Percentiles rank a stretch among this genome's conserved stretches.
Conservation (phyloP, 306 rosid species). For the Medicago truncatula region DNA sequence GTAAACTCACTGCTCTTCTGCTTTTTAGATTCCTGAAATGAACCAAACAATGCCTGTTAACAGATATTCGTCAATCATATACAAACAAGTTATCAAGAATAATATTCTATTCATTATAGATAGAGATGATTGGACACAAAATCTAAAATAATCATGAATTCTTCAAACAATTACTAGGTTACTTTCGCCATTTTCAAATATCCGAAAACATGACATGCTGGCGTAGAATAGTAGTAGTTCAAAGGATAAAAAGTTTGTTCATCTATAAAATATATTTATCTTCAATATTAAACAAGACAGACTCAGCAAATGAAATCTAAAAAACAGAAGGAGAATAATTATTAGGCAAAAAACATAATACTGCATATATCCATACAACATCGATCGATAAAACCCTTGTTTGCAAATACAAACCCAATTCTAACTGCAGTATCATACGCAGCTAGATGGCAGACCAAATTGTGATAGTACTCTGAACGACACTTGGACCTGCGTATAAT, state of each 20-base stretch:
- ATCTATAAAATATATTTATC: background rate
- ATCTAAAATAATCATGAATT: background rate
- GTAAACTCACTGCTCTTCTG: constrained; percentile 69
- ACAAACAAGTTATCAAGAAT: background rate
- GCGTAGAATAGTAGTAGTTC: constrained; percentile 19
- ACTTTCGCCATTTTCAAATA: background rate
- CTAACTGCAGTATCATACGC: background rate
- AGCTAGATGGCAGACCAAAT: constrained; percentile 23
- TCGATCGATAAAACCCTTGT: background rate
- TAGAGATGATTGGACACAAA: constrained; percentile 17
- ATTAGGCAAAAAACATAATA: background rate
- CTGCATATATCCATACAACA: background rate
- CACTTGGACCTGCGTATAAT: constrained; percentile 11
- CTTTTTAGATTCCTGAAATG: constrained; percentile 62
- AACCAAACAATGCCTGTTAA: constrained; percentile 26
- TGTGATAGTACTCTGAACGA: constrained; percentile 31
- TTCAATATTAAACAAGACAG: background rate
- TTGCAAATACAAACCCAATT: constrained; percentile 9
- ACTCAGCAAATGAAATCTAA: constrained; percentile 1
- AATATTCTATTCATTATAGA: background rate
- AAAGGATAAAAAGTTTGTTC: constrained; percentile 21
- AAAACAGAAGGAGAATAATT: background rate
- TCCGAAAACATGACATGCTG: constrained; percentile 18
- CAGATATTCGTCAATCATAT: background rate
- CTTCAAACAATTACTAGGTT: constrained; percentile 29